Percentiles rank a stretch among this genome's conserved stretches.
These are phyloP conservation scores for Aspergillus sp. DNA, from an alignment of 2,329 filamentous ascomycete species.

Conservation along the genomic window DNA sequence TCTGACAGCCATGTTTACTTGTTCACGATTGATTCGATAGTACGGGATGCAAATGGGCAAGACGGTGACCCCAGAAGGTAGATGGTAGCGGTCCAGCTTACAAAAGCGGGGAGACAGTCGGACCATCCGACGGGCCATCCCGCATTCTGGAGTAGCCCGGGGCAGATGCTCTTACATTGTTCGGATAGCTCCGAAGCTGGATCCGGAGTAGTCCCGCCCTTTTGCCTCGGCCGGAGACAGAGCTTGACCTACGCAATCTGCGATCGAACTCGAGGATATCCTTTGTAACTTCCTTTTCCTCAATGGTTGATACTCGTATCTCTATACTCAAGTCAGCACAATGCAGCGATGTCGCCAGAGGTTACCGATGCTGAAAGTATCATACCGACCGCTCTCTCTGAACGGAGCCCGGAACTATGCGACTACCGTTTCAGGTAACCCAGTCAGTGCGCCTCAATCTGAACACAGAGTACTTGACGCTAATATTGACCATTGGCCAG, in stretches of 20 bases:
- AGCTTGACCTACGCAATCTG: background rate
- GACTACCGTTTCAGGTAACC: background rate
- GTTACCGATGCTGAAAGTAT: background rate
- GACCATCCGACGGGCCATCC: background rate
- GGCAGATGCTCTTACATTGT: background rate
- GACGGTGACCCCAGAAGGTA: too few relatives aligned
- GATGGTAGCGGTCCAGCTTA: background rate
- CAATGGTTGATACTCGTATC: too few relatives aligned
- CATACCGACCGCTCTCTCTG: background rate
- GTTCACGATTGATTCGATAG: background rate
- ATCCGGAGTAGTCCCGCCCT: background rate
- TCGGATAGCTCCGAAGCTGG: background rate
- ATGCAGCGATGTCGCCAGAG: background rate
- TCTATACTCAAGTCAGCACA: background rate
- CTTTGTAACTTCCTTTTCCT: background rate
- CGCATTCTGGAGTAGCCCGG: background rate
- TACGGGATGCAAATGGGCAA: background rate
- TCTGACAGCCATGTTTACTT: slow-evolving; percentile 13
- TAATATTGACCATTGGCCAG: background rate
- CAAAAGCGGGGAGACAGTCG: background rate
- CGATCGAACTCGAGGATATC: background rate
- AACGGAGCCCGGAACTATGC: background rate
- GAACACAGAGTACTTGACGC: background rate
- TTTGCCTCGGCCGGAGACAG: background rate
- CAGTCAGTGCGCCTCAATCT: background rate